phyloP scores from a whole-genome alignment of 164 flowering plant species.

The Piper longum region DNA sequence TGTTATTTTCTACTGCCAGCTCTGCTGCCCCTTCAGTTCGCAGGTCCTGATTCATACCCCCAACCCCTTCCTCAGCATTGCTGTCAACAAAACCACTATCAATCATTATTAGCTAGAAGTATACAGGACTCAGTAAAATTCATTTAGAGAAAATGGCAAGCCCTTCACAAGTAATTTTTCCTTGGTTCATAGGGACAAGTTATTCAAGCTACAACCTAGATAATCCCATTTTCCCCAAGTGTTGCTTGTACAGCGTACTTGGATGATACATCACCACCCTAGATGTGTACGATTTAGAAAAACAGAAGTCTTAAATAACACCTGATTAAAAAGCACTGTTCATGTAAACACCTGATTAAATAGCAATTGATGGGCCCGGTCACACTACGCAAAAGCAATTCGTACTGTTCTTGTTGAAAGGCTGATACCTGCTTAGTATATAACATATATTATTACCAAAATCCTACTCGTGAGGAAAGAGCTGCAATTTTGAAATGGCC shows the following conservation, averaged over 20 bases:
- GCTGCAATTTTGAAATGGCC: background rate
- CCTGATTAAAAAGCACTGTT: too few relatives aligned
- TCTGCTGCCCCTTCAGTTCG: slow-evolving; percentile 21
- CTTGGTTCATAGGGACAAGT: background rate
- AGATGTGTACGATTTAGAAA: too few relatives aligned
- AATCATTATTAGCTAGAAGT: background rate
- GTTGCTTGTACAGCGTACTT: background rate
- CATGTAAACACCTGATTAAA: slow-evolving; percentile 49
- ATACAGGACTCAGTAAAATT: background rate
- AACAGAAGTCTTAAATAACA: too few relatives aligned
- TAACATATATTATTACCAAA: background rate
- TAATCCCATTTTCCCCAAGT: too few relatives aligned
- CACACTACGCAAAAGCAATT: slow-evolving; percentile 66
- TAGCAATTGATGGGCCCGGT: slow-evolving; percentile 84
- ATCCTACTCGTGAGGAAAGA: background rate
- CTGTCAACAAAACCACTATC: slow-evolving; percentile 12
- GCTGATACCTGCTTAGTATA: slow-evolving; percentile 42
- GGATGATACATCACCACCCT: background rate
- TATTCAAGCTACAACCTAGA: background rate
- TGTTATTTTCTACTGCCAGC: slow-evolving; percentile 20
- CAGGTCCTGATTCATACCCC: slow-evolving; percentile 36
- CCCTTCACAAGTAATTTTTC: background rate
- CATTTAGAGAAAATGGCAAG: background rate
- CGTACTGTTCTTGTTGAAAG: slow-evolving; percentile 64
- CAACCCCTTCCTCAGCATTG: slow-evolving; percentile 80